Evolutionary conservation across 805 yeast genomes (phyloP).

Genomic region (Myxozyma nipponensis): DNA sequence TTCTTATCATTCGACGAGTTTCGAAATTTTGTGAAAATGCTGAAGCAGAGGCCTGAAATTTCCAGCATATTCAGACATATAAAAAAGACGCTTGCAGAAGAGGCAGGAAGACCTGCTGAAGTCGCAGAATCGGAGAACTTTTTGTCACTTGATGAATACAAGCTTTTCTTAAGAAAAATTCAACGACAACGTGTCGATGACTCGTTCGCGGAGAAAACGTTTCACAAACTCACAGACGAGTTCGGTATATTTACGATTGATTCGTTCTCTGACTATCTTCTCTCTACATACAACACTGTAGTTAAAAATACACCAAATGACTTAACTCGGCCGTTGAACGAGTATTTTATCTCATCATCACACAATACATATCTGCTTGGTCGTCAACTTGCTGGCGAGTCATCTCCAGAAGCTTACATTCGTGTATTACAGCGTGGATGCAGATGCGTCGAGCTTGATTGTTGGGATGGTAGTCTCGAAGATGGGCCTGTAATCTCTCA

Average conservation of each 20-base stretch:
- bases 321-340: conserved; percentile 64
- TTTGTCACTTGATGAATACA: conserved; percentile 17
- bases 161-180: conserved; percentile 43
- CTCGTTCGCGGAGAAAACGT: conserved; percentile 38
- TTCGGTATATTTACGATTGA: conserved; percentile 29
- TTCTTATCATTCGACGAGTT: conserved; percentile 68
- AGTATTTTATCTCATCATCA: conserved; percentile 86
- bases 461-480: conserved; percentile 69
- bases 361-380: conserved; percentile 92
- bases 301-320: conserved; percentile 37
- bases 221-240: conserved; percentile 39
- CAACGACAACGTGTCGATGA: conserved; percentile 48
- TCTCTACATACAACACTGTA: conserved; percentile 34
- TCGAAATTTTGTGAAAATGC: conserved; percentile 62
- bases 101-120: no score
- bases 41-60: conserved; percentile 67
- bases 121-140: conserved; percentile 14
- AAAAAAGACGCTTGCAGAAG: conserved; percentile 30
- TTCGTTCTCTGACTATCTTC: conserved; percentile 42
- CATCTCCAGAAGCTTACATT: conserved; percentile 87
- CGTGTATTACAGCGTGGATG: conserved; percentile 88
- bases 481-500: conserved; percentile 78
- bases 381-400: conserved; percentile 78
- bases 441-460: conserved; percentile 88
- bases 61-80: conserved; percentile 44